Evolutionary conservation across 1,139 yeast species (phyloP).

Genomic region (Cylindricascospora bacillispora): DNA sequence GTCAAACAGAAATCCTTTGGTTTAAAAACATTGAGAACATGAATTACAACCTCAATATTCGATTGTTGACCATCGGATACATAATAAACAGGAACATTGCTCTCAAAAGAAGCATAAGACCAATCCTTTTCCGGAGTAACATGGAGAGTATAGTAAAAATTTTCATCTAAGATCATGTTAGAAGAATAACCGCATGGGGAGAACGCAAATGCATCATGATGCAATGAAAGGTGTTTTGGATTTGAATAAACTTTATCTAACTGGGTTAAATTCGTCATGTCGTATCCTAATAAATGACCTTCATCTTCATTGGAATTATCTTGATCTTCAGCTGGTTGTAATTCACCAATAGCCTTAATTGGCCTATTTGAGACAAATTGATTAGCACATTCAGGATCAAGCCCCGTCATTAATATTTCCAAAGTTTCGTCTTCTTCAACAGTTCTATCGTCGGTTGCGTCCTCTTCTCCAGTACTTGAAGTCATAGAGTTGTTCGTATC

Average conservation of each 20-base stretch:
- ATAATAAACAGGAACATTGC: slow-evolving; percentile 46
- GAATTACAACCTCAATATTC: slow-evolving; percentile 40
- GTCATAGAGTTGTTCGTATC: slow-evolving; percentile 25
- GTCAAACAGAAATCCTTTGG: slow-evolving; percentile 75
- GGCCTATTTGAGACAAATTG: slow-evolving; percentile 48
- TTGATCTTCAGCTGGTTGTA: slow-evolving; percentile 28
- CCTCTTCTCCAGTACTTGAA: slow-evolving; percentile 5
- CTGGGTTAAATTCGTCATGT: slow-evolving; percentile 49
- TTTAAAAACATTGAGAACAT: slow-evolving; percentile 50
- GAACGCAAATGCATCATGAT: slow-evolving; percentile 83
- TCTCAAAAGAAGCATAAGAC: slow-evolving; percentile 93
- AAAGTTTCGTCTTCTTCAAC: slow-evolving; percentile 54
- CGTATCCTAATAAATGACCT: slow-evolving; percentile 65
- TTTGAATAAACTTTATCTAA: slow-evolving; percentile 44
- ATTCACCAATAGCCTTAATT: slow-evolving; percentile 28
- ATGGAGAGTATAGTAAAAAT: slow-evolving; percentile 77
- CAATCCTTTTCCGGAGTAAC: slow-evolving; percentile 90
- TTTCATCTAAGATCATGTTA: slow-evolving; percentile 54
- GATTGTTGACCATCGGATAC: slow-evolving; percentile 24
- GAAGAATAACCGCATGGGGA: slow-evolving; percentile 96
- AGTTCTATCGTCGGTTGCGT: slow-evolving; percentile 7
- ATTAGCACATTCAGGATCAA: slow-evolving; percentile 45
- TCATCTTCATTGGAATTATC: slow-evolving; percentile 43
- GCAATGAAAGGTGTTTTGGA: slow-evolving; percentile 25
- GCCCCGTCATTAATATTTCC: slow-evolving; percentile 84